Evolutionary conservation across 1,284 basidiomycete species (phyloP), one percentile per base, ranked within the genome.

Genomic region (Leccinum pallidistipes): DNA sequence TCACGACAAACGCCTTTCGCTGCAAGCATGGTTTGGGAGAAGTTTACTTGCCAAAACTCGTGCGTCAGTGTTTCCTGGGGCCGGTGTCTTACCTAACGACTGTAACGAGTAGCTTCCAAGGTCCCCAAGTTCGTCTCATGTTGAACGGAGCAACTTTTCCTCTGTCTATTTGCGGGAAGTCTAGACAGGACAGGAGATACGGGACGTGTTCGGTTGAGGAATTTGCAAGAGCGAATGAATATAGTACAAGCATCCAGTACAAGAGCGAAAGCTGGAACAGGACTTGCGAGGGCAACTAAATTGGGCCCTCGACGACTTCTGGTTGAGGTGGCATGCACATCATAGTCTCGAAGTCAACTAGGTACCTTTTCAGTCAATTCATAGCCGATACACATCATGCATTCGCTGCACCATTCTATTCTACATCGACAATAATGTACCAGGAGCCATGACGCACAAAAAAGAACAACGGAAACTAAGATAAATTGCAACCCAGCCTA

Each of bases 21-120:
- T 6, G 78, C 81, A 40, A 75, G 75, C 64, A 81, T 81, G 81
- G 69, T 79, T 50, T 83, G 77, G 78, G 78, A 81, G 67, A 78
- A 71, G 63, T 78, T 81, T 65, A 69, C 68, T 2, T 83, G 80
- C 70, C 52, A 68, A 38, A 66, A 69, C 14, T 76, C 75, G 68
- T 77, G 51, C 40, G 72, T 69, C 6, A 34, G 29, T 11, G 14
- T 5, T 18, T 24, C 9, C 24, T 31, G 51, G 10, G 49, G 29
- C 12, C 31, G 16, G 38, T 55, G 2, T 59, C 14, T 54, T 55
- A 29, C 60, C 49, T 64, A 56, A 59, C 43, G n/a, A 50, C 11
- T n/a, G 18, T 21, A 10, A 32, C 16, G n/a, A 53, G n/a, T 55
- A 74, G 73, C 12, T 75, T 74, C 58, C 54, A 69, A 36, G 71